Conservation (phyloP, 148 eudicot species). For the Heliamphora exappendiculata region DNA sequence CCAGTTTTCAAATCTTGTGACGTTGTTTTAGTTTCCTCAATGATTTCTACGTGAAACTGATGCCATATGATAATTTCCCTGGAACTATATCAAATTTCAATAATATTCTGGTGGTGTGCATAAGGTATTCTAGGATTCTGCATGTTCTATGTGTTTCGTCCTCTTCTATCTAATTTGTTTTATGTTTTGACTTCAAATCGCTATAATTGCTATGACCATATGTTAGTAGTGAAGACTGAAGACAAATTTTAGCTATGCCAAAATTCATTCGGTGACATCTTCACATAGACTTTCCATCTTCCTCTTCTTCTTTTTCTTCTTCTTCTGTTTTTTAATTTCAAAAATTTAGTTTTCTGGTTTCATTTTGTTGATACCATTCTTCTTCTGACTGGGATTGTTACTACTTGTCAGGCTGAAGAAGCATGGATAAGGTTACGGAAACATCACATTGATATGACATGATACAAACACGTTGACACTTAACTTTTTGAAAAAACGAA, state of each 20-base stretch:
- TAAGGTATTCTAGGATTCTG: background rate
- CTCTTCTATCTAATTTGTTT: background rate
- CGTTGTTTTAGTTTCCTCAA: background rate
- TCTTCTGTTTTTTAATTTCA: no score
- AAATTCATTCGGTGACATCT: background rate
- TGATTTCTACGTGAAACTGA: background rate
- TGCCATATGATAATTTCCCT: background rate
- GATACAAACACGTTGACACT: no score
- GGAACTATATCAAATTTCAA: background rate
- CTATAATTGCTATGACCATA: background rate
- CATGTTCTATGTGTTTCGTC: background rate
- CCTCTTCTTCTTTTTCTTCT: background rate
- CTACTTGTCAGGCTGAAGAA: no score
- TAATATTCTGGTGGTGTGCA: background rate
- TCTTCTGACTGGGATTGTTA: background rate
- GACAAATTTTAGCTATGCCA: background rate
- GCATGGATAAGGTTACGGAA: no score
- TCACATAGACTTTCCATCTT: background rate
- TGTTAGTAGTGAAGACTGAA: background rate
- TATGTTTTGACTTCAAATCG: background rate
- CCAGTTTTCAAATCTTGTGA: background rate
- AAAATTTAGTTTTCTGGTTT: constrained; percentile 4
- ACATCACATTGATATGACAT: no score
- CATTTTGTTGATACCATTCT: background rate
- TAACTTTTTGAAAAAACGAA: no score